These are phyloP conservation scores for Chalciporus pseudorubinellus DNA, from an alignment of 768 basidiomycete genomes.

Conservation along the genomic window DNA sequence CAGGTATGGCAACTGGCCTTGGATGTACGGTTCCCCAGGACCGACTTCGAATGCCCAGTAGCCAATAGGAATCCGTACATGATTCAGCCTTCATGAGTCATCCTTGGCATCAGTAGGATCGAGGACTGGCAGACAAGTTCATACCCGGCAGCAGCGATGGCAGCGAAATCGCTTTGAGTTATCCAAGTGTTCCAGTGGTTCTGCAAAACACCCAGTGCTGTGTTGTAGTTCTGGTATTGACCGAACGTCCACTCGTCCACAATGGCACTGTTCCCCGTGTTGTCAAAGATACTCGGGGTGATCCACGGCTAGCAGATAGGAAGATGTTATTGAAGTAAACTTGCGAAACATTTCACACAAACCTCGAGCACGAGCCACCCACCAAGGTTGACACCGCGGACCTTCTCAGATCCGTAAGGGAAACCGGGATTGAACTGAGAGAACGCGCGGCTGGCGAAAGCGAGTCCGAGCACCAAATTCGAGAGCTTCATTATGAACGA, in stretches of 20 bases:
- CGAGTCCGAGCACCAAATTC: conserved; percentile 23
- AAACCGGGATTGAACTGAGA: conserved; percentile 51
- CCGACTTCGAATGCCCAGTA: conserved; percentile 88
- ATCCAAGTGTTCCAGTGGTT: conserved; percentile 85
- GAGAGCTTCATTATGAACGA: conserved; percentile 23
- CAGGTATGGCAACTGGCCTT: conserved; percentile 73
- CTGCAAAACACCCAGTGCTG: conserved; percentile 50
- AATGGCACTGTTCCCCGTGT: conserved; percentile 49
- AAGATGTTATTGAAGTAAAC: conserved; percentile 33
- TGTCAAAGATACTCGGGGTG: conserved; percentile 69
- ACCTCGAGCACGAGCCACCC: conserved; percentile 60
- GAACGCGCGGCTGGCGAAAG: conserved; percentile 26
- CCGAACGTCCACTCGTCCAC: conserved; percentile 82
- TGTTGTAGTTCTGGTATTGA: conserved; percentile 50
- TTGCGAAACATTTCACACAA: conserved; percentile 6
- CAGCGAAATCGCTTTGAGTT: conserved; percentile 73
- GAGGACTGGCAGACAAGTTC: conserved; percentile 3
- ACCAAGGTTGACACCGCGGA: conserved; percentile 84
- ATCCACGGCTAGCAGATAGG: conserved; percentile 67
- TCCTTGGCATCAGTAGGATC: not conserved
- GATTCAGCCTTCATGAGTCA: conserved; percentile 58
- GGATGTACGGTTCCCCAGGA: conserved; percentile 73
- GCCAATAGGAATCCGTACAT: conserved; percentile 82
- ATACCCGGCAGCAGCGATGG: conserved; percentile 74
- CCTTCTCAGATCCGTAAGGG: conserved; percentile 68